phyloP scores from a whole-genome alignment of 208 protist species.

The Trypanosoma lewisi region DNA sequence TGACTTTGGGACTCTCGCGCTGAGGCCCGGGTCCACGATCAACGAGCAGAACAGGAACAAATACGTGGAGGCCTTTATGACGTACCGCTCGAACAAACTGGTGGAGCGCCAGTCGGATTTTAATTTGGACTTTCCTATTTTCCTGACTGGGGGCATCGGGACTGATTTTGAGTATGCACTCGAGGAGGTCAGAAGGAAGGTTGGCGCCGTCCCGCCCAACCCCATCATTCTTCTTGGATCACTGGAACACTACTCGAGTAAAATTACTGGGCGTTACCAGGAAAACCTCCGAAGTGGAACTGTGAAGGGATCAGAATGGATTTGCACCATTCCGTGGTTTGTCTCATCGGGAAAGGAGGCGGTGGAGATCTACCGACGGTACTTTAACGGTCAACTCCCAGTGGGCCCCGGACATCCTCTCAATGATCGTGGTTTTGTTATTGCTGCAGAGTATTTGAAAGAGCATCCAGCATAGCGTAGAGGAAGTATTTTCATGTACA shows the following conservation, averaged over 20 bases:
- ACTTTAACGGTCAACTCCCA: slow-evolving; percentile 76
- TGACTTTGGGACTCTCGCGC: slow-evolving; percentile 85
- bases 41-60: slow-evolving; percentile 92
- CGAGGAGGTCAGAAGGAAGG: slow-evolving; percentile 93
- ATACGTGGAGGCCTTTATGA: slow-evolving; percentile 91
- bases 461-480: slow-evolving; percentile 7
- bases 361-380: slow-evolving; percentile 83
- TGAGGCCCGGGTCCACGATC: slow-evolving; percentile 85
- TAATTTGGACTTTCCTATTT: slow-evolving; percentile 93
- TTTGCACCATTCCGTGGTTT: slow-evolving; percentile 89
- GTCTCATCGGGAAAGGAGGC: slow-evolving; percentile 82
- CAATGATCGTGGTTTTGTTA: slow-evolving; percentile 86
- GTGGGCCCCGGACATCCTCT: slow-evolving; percentile 62
- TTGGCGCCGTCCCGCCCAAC: slow-evolving; percentile 76
- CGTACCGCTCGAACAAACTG: slow-evolving; percentile 89
- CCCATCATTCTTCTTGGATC: slow-evolving; percentile 90
- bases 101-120: slow-evolving; percentile 93
- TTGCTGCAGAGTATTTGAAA: slow-evolving; percentile 67
- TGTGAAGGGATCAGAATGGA: slow-evolving; percentile 92
- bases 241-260: slow-evolving; percentile 66
- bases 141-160: slow-evolving; percentile 89
- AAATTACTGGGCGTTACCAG: slow-evolving; percentile 77
- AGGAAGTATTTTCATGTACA: background rate
- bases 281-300: slow-evolving; percentile 78
- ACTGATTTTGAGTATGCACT: slow-evolving; percentile 94